Percentiles rank a stretch among this genome's conserved stretches.
phyloP scores from a whole-genome alignment of 805 yeast genomes.

The Starmerella ratchasimensis region DNA sequence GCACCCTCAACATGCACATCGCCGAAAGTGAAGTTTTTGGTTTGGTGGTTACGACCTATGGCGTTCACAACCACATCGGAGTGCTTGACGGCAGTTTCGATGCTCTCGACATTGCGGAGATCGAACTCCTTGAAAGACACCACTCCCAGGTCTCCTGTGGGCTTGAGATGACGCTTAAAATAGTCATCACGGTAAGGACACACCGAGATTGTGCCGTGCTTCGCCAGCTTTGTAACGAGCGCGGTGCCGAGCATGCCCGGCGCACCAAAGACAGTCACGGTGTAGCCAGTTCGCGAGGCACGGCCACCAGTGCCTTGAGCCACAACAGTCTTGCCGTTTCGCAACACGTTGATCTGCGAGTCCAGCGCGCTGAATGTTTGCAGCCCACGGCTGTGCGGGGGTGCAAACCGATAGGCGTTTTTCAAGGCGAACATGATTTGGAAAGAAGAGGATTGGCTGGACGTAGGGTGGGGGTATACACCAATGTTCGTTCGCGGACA shows the following conservation, averaged over 20 bases:
- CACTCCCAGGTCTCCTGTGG: conserved; percentile 77
- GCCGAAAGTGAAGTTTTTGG: conserved; percentile 70
- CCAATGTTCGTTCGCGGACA: neutral
- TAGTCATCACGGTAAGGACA: conserved; percentile 74
- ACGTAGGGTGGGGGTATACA: neutral
- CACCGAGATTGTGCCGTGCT: conserved; percentile 65
- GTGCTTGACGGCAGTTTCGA: conserved; percentile 63
- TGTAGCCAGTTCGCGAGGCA: conserved; percentile 74
- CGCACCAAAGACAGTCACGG: conserved; percentile 80
- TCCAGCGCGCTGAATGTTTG: conserved; percentile 30
- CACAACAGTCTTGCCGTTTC: conserved; percentile 58
- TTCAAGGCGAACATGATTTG: conserved; percentile 2
- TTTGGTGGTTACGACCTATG: conserved; percentile 59
- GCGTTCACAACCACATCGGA: conserved; percentile 74
- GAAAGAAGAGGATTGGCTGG: conserved; percentile 4
- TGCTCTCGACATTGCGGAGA: conserved; percentile 58
- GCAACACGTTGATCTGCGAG: conserved; percentile 50
- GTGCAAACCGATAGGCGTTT: neutral
- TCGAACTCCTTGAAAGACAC: conserved; percentile 75
- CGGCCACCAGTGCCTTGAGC: conserved; percentile 65
- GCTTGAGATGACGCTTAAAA: conserved; percentile 64
- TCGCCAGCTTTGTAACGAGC: conserved; percentile 56
- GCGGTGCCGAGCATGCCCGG: conserved; percentile 68
- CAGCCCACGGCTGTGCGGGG: conserved; percentile 17
- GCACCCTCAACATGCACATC: conserved; percentile 73